Percentiles rank a stretch among this genome's conserved stretches.
phyloP scores from a whole-genome alignment of 805 yeast genomes.

The Candida berthetii region DNA sequence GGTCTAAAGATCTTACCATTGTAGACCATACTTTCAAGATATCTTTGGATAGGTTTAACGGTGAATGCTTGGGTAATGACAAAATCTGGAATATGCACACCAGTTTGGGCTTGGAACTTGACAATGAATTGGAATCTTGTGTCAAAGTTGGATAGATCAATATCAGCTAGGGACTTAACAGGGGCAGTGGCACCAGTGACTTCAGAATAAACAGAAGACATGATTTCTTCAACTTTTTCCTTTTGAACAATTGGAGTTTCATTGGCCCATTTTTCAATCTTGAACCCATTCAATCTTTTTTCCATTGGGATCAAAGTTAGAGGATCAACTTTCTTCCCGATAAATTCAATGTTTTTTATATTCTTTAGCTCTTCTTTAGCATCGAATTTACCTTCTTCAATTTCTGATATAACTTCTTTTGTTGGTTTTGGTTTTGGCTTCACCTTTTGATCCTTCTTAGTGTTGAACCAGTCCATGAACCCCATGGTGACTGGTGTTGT shows the following conservation, averaged over 20 bases:
- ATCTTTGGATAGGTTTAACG: constrained; percentile 21
- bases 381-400: constrained; percentile 24
- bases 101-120: constrained; percentile 27
- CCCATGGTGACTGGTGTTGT: constrained; percentile 19
- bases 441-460: constrained; percentile 21
- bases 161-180: constrained; percentile 8
- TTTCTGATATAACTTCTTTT: constrained; percentile 26
- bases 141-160: constrained; percentile 19
- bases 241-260: constrained; percentile 15
- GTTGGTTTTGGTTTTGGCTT: constrained; percentile 14
- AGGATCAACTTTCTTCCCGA: constrained; percentile 13
- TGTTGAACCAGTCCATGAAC: constrained; percentile 34
- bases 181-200: constrained; percentile 4
- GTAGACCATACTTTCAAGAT: constrained; percentile 20
- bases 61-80: constrained; percentile 24
- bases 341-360: constrained; percentile 19
- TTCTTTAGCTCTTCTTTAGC: constrained; percentile 5
- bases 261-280: constrained; percentile 29
- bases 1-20: constrained; percentile 20
- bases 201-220: background rate
- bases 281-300: constrained; percentile 17
- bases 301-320: constrained; percentile 5
- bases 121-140: constrained; percentile 29
- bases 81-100: constrained; percentile 31
- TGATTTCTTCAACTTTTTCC: background rate